Base-by-base conservation (phyloP, 2,329 filamentous ascomycete species). In the Mycosphaerella arachidis region DNA sequence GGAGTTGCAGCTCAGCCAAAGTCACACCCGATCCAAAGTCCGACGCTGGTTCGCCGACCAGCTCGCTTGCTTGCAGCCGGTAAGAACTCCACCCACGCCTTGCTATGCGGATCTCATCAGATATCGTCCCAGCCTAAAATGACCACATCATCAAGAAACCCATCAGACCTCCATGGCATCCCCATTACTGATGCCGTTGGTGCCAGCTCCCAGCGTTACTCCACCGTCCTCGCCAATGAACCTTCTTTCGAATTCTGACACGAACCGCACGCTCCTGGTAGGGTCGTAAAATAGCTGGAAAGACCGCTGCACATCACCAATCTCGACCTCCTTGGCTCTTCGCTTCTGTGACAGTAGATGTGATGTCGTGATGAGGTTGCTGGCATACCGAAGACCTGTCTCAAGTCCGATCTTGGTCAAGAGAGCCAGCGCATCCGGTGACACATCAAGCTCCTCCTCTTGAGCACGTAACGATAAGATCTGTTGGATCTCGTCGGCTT, bases 361-460 rank as follows among this genome's bases (percentile, higher is more conserved):
- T 5, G 91, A 94, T 1, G 94, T 97, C 24, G 90, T 96, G 76
- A 99, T 97, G 58, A 99, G 86, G 74, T 99, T 97, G 79, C 91
- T 95, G n/a, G 92, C 93, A 74, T 99, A 99, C 68, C 94, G 84
- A 54, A 99, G 82, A 27, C 93, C 93, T 1, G 92, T 88, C 75
- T 99, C 94, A 71, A 92, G 85, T 31, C 92, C 94, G 69, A 97
- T 96, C 81, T 97, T 97, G 63, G 94, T 96, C 40, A 99, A 84
- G 13, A 99, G 84, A 1, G 92, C 92, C 12, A 99, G 83, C 0
- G 94, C 93, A 73, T 97, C 92, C 6, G 92, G 83, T 0, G 90
- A 90, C 35, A 97, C 79, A 64, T 99, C 94, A 53, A 99, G 88
- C 74, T 99, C 94, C 74, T 99, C 94, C 76, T 99, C 94, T 72